phyloP scores from a whole-genome alignment of 768 basidiomycete genomes.

The Lactarius psammicola region DNA sequence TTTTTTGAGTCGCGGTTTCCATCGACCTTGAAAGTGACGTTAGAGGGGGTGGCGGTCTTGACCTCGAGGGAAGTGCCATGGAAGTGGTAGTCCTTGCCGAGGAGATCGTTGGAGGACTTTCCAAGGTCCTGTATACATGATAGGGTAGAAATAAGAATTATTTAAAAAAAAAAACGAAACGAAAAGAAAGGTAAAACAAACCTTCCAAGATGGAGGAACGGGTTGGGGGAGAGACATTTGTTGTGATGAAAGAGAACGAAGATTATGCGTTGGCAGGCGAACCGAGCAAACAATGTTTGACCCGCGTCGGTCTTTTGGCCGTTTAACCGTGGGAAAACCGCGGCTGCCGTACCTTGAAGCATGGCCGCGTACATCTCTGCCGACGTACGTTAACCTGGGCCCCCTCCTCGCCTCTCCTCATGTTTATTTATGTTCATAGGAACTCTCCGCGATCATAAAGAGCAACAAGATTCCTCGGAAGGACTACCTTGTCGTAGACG shows the following conservation, averaged over 20 bases:
- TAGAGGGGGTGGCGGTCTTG: conserved; percentile 85
- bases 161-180: background rate
- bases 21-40: conserved; percentile 90
- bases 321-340: background rate
- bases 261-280: conserved; percentile 33
- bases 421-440: conserved; percentile 42
- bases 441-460: conserved; percentile 68
- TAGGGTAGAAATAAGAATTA: background rate
- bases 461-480: conserved; percentile 55
- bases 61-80: conserved; percentile 69
- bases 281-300: conserved; percentile 30
- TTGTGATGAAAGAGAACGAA: conserved; percentile 24
- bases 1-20: conserved; percentile 79
- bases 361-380: conserved; percentile 38
- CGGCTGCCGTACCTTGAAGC: background rate
- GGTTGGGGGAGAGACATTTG: conserved; percentile 91
- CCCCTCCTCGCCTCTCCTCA: background rate
- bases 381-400: conserved; percentile 36
- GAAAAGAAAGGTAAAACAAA: conserved; percentile 35
- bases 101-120: conserved; percentile 94
- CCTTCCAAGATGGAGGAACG: conserved; percentile 98
- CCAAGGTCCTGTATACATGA: conserved; percentile 72
- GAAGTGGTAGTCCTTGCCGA: conserved; percentile 91
- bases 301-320: conserved; percentile 20
- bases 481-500: conserved; percentile 79